Evolutionary conservation across 345 rosid genomes (phyloP), one percentile per base, ranked within the genome.

Genomic region (Salix udensis): DNA sequence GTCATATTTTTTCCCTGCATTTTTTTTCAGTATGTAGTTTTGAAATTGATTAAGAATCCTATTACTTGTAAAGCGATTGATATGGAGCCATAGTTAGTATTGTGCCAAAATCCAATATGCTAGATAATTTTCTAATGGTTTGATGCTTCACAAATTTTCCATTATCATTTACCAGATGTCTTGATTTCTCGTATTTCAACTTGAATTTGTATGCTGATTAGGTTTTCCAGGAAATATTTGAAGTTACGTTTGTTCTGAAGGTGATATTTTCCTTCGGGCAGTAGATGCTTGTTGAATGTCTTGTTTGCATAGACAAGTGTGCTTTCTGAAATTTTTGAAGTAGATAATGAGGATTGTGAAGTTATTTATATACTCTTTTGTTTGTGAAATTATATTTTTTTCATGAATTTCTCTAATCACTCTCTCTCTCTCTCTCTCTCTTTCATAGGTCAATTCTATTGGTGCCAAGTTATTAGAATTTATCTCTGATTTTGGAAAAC

Each of bases 401-500:
- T 52, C n/a, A 16, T 50, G n/a, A 50, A 2, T 18, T 18, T 5
- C 4, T 50, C 58, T 52, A 19, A 19, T 52, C 6, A 52, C 55
- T 50, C 53, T 15, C 53, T 15, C 19, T 46, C 52, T 15, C 19
- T 46, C 52, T 46, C 50, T 26, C 28, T 44, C 50, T 44, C 55
- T 18, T 3, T 52, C 78, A 76, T 85, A 93, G 98, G 98, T 96
- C 68, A 96, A 96, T 87, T 78, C 87, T 74, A 80, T 94, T 84
- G 99, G 99, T 65, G 98, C 99, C 53, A 78, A 92, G 87, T 89
- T 96, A 52, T 82, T 96, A 77, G 97, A 94, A 83, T 96, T 88
- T 74, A 88, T 96, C 77, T 89, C 99, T 65, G 97, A 94, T 86
- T 94, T 92, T 84, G 99, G 99, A 77, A 96, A 84, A 80, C 89